Conservation (phyloP, 2,329 filamentous ascomycete species). For the Venturia oleaginea region DNA sequence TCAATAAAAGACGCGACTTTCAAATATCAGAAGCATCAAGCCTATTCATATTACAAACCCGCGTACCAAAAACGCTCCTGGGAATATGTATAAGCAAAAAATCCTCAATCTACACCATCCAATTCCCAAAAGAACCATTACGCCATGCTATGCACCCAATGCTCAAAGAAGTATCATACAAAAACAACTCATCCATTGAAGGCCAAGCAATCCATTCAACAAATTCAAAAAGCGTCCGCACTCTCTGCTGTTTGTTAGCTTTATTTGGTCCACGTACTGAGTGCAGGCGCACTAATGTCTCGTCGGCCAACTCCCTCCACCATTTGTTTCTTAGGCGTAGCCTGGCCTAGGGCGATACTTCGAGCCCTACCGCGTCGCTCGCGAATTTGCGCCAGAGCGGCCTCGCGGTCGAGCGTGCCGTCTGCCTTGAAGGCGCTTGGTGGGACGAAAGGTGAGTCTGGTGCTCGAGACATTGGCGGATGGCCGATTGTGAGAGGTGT, state of each 20-base stretch:
- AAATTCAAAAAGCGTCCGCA: background rate
- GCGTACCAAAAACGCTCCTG: background rate
- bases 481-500: conserved; percentile 27
- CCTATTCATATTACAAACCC: background rate
- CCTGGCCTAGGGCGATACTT: conserved; percentile 55
- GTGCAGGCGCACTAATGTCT: conserved; percentile 38
- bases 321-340: conserved; percentile 53
- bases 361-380: conserved; percentile 62
- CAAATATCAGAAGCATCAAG: background rate
- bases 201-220: background rate
- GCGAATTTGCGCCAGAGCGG: conserved; percentile 66
- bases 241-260: background rate
- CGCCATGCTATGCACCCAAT: background rate
- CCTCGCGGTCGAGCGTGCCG: conserved; percentile 48
- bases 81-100: background rate
- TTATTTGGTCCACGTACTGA: conserved; percentile 5
- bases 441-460: background rate
- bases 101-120: background rate
- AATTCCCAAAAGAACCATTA: background rate
- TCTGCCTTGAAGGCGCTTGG: conserved; percentile 23
- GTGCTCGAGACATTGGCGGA: conserved; percentile 21
- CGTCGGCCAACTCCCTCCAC: conserved; percentile 35
- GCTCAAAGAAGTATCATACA: background rate
- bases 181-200: background rate
- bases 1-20: background rate